A percentile compares a stretch with the other conserved stretches of the same genome.
phyloP scores from a whole-genome alignment of 345 rosid genomes.

The Eucalyptus victrix region DNA sequence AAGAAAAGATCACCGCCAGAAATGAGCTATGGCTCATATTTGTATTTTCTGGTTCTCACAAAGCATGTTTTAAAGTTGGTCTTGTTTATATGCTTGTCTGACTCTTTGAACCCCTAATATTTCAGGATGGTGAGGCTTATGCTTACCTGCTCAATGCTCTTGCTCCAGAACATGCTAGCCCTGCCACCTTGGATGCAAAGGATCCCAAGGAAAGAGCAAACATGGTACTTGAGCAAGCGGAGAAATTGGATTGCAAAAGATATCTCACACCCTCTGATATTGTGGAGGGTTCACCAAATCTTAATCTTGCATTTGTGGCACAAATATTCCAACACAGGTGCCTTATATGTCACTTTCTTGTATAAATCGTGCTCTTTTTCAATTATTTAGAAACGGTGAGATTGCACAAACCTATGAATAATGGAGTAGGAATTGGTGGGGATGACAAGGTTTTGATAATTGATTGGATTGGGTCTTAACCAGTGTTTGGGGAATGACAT shows the following conservation, averaged over 20 bases:
- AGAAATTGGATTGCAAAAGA: conserved; percentile 88
- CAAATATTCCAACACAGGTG: conserved; percentile 93
- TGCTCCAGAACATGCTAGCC: conserved; percentile 75
- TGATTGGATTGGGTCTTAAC: not conserved
- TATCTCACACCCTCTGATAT: conserved; percentile 84
- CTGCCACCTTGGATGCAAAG: conserved; percentile 26
- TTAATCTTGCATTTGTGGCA: conserved; percentile 95
- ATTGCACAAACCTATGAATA: not conserved
- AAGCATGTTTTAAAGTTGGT: not conserved
- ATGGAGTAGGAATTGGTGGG: not conserved
- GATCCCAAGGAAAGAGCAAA: conserved; percentile 78
- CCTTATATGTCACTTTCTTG: not conserved
- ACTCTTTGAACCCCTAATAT: conserved; percentile 3
- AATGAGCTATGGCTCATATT: not conserved
- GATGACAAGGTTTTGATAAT: not conserved
- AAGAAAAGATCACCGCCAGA: not conserved
- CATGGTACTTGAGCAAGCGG: conserved; percentile 83
- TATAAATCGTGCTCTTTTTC: not conserved
- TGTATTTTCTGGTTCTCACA: not conserved
- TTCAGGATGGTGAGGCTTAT: conserved; percentile 97
- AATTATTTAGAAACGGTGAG: not conserved
- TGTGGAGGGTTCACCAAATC: conserved; percentile 94
- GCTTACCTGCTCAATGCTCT: conserved; percentile 87
- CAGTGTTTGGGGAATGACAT: not conserved
- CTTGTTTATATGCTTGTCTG: not conserved